phyloP scores from a whole-genome alignment of 768 basidiomycete genomes.

The Boletus sp. region DNA sequence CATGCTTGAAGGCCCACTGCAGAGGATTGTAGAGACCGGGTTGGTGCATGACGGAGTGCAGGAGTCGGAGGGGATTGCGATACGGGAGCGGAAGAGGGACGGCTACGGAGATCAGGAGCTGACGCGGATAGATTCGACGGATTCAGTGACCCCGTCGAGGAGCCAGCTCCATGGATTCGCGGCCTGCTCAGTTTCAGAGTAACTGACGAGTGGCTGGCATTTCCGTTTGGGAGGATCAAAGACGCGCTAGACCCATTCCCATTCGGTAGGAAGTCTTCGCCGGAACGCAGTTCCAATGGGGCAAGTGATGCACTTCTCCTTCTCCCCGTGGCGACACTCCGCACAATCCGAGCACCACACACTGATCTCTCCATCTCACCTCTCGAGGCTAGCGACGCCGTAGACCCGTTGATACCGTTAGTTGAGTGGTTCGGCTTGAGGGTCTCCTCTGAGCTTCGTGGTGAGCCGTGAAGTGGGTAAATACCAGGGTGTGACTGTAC shows the following conservation, averaged over 20 bases:
- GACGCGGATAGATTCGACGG: conserved; percentile 22
- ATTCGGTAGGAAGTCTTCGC: conserved; percentile 9
- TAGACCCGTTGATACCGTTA: conserved; percentile 44
- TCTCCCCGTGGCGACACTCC: conserved; percentile 50
- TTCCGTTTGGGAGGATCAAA: conserved; percentile 23
- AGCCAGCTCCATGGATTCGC: conserved; percentile 7
- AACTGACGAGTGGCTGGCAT: conserved; percentile 17
- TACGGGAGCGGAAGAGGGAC: conserved; percentile 7
- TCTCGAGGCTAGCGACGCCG: conserved; percentile 39
- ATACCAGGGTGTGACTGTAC: conserved; percentile 35
- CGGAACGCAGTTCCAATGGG: conserved; percentile 29
- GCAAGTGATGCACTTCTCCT: conserved; percentile 39
- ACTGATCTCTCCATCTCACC: conserved; percentile 18
- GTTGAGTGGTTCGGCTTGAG: conserved; percentile 45
- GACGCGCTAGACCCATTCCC: conserved; percentile 8
- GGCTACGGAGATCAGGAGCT: conserved; percentile 23
- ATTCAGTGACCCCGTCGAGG: conserved; percentile 6
- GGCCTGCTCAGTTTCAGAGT: conserved; percentile 20
- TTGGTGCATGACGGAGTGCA: conserved; percentile 10
- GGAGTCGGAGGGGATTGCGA: conserved; percentile 10
- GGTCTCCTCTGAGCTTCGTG: conserved; percentile 62
- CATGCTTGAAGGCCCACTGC: conserved; percentile 27
- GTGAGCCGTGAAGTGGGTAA: conserved; percentile 34
- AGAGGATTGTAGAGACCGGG: conserved; percentile 12
- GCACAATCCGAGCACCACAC: conserved; percentile 50